These are phyloP conservation scores for Malus fusca DNA, from an alignment of 306 rosid species.

Conservation along the genomic window DNA sequence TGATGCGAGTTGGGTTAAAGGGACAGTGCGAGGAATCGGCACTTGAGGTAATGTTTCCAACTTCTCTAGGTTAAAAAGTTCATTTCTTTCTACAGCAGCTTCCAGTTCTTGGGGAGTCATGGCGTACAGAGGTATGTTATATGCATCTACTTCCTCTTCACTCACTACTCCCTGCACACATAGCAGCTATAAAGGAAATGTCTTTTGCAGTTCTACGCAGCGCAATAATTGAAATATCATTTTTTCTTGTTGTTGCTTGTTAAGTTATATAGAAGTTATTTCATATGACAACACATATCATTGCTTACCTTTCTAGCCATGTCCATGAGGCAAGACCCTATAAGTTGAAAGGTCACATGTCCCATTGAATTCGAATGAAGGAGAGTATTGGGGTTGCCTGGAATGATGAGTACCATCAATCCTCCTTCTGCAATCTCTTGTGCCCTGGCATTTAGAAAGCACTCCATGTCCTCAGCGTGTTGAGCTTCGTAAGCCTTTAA, in stretches of 20 bases:
- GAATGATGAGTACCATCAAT: slow-evolving; percentile 11
- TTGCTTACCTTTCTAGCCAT: slow-evolving; percentile 25
- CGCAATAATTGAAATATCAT: too few relatives aligned
- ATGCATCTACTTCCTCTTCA: slow-evolving; percentile 1
- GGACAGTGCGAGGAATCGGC: not conserved
- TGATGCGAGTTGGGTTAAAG: not conserved
- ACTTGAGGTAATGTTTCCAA: not conserved
- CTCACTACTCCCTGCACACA: not conserved
- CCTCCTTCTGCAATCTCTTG: slow-evolving; percentile 34
- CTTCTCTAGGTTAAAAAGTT: slow-evolving; percentile 3
- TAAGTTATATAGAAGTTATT: too few relatives aligned
- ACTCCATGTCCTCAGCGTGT: slow-evolving; percentile 21
- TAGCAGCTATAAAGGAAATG: not conserved
- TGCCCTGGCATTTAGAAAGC: slow-evolving; percentile 26
- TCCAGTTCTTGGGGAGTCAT: not conserved
- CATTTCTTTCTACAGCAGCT: slow-evolving; percentile 5
- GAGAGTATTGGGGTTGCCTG: not conserved
- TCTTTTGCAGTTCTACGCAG: too few relatives aligned
- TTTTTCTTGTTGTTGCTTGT: too few relatives aligned
- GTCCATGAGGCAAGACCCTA: slow-evolving; percentile 27
- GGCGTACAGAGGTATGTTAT: not conserved
- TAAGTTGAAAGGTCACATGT: not conserved
- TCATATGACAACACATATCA: too few relatives aligned
- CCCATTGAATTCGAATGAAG: not conserved
- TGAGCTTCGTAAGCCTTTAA: slow-evolving; percentile 20